Evolutionary conservation across 306 rosid species (phyloP), one percentile per base, ranked within the genome.

Genomic region (Begonia masoniana): DNA sequence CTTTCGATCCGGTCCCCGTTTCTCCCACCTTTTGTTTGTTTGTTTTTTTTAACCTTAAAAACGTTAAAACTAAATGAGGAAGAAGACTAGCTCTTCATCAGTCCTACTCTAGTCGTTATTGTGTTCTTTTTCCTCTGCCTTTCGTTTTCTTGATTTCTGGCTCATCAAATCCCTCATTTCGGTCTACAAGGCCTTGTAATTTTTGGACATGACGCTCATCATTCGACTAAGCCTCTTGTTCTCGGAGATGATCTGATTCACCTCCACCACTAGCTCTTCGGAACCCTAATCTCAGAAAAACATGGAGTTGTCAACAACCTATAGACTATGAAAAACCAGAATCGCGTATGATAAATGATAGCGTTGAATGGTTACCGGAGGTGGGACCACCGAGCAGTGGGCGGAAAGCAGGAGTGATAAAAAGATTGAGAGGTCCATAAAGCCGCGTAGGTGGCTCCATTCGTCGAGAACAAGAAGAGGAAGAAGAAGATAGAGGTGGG

Each of bases 81-180:
- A n/a, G n/a, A n/a, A n/a, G n/a, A n/a, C n/a, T n/a, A n/a, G n/a
- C 24, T 62, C 66, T 10, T 53, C 66, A 10, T 62, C 58, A 41
- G 4, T 15, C 3, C 9, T 15, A 24, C 13, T 10, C 3, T 10
- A 57, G 43, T 12, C 52, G 10, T 57, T 15, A 43, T 14, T 52
- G 23, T 56, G 42, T 14, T 43, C 16, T 21, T 53, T 52, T 17
- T 58, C 26, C 0, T 48, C 53, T 10, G 65, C 16, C 41, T 62
- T 62, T 45, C 66, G 26, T 17, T 50, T 15, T 9, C 23, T 15
- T 10, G 54, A 17, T 3, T 50, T 50, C 23, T 16, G 15, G 21
- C 9, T 50, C 16, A 50, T 10, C 46, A 52, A 62, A 43, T 53
- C 52, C 47, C 11, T 11, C 15, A 62, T 43, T 13, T 62, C 58